Base-by-base conservation (phyloP, 1,284 basidiomycete genomes). In the Stereum hirsutum region DNA sequence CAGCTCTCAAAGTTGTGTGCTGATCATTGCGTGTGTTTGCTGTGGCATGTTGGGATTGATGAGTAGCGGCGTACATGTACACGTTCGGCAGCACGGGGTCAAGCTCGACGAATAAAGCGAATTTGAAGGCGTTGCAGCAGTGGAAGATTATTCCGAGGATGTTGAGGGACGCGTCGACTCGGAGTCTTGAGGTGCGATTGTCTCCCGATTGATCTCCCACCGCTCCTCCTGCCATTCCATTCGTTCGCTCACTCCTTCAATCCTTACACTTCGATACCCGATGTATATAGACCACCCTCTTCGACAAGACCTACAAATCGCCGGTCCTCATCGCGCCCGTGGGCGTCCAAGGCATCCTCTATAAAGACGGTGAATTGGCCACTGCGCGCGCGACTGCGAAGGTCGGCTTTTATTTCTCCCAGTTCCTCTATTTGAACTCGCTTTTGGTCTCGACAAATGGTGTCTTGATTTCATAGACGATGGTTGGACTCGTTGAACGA, bases 291-390 rank as follows among this genome's bases (percentile, higher is more conserved):
- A 78, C 73, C 2, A 80, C 72, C 12, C 65, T 84, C 31, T 82
- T 90, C 53, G 88, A 85, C 2, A 71, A 78, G 28, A 81, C 65
- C 27, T 63, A 81, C 44, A 61, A 74, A 5, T 66, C 75, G 0
- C 87, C 87, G 0, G 53, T 90, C 10, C 63, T 87, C 45, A 61
- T 89, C 41, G 81, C 79, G 0, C 86, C 87, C 0, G 73, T 91
- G 31, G 86, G 87, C 5, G 78, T 81, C 2, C 87, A 89, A 54
- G 77, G 72, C 7, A 75, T 86, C 46, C 72, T 83, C 50, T 74
- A 81, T 52, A 61, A 61, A 1, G 78, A 84, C 24, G 87, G 71
- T 0, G 88, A 91, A 52, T 60, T 83, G 12, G 82, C 75, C 0
- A 67, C 79, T 2, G 84, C 86, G 0, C 68, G 69, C 3, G 86